Evolutionary conservation across 75 land plant genomes (phyloP), one percentile per base, ranked within the genome.

Genomic region (Cupressus sempervirens): DNA sequence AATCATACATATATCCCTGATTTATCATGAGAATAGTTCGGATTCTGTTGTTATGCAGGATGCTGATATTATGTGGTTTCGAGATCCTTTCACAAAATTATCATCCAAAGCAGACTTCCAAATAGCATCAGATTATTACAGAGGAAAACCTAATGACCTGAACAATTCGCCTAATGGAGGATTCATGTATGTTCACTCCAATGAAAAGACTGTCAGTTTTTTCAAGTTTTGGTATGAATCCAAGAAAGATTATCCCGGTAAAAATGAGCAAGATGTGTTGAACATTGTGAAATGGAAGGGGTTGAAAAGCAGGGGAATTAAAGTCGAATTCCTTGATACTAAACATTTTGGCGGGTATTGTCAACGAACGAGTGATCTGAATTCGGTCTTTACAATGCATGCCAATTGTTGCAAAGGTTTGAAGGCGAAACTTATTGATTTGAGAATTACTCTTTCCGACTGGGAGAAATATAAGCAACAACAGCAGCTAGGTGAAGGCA

Each of bases 1-100:
- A 29, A 9, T 9, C 23, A 11, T 73, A 11, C 13, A 8, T 32
- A 0, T 11, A n/a, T 73, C 34, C 34, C 76, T 29, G 76, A 73
- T 73, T 29, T 73, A 0, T 32, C 34, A 29, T 9, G 26, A 23
- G 76, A 73, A 23, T 29, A 32, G 12, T 32, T 73, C 34, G 10
- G 50, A 48, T 48, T 48, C 10, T 10, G 1, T 48, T 80, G 34
- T 53, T 12, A 45, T 91, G 83, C 88, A 94, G 96, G 96, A 93
- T 87, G 87, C 91, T 38, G 96, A 94, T 86, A 84, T 94, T 4
- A 83, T 94, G 88, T 94, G 96, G 96, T 86, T 94, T 65, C 86
- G 94, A 50, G 84, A 94, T 72, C 96, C 96, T 34, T 89, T 94
- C 84, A 68, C 79, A 46, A 86, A 53, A 18, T 86, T 93, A 9